A percentile compares a stretch with the other conserved stretches of the same genome.
phyloP scores from a whole-genome alignment of 495 filamentous ascomycete species.

The Astrothelium subdiscretum region DNA sequence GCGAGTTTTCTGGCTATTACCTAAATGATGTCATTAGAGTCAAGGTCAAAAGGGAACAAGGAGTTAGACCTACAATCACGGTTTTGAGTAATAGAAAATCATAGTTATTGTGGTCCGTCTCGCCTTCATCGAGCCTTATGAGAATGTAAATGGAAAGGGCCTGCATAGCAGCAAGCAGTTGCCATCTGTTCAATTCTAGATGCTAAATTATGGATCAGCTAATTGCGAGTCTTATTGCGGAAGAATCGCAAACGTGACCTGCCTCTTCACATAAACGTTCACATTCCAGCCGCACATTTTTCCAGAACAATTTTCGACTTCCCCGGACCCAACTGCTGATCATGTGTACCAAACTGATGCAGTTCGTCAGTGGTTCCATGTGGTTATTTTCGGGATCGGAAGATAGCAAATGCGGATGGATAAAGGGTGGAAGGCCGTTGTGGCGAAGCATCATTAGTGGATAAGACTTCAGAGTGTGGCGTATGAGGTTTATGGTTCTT shows the following conservation, averaged over 20 bases:
- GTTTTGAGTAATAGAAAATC: constrained; percentile 29
- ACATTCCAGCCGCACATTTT: constrained; percentile 36
- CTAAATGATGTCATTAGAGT: constrained; percentile 9
- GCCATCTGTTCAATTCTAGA: constrained; percentile 27
- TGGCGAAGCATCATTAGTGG: constrained; percentile 30
- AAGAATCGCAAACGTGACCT: constrained; percentile 6
- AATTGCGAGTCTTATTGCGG: neutral
- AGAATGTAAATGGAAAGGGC: constrained; percentile 34
- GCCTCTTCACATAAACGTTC: constrained; percentile 33
- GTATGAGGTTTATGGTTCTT: constrained; percentile 30
- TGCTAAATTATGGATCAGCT: constrained; percentile 19
- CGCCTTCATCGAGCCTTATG: constrained; percentile 33
- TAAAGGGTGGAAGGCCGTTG: constrained; percentile 29
- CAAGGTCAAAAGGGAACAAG: neutral
- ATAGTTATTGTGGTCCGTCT: constrained; percentile 33
- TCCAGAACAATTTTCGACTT: constrained; percentile 36
- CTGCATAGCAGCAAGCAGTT: constrained; percentile 34
- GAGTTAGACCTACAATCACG: constrained; percentile 26
- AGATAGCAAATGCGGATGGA: constrained; percentile 18
- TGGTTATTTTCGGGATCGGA: constrained; percentile 15
- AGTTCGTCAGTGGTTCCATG: constrained; percentile 35
- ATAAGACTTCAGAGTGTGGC: constrained; percentile 36
- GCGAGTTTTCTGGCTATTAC: constrained; percentile 19
- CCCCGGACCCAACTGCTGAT: constrained; percentile 20
- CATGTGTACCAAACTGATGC: constrained; percentile 36